Conservation (phyloP, 2,329 filamentous ascomycete species). For the Blumeriella jaapii region DNA sequence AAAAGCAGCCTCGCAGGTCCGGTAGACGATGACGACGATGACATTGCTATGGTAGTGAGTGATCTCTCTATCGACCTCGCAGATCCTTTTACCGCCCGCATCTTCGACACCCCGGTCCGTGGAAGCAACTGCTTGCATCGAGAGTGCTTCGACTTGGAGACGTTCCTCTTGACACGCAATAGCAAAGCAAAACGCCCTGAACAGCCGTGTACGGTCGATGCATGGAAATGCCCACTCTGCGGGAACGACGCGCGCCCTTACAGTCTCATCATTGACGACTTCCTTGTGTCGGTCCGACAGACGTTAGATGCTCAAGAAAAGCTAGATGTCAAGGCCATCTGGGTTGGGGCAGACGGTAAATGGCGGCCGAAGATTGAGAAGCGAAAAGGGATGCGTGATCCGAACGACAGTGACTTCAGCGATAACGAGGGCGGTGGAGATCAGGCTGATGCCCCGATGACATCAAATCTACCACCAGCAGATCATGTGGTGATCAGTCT, state of each 20-base stretch:
- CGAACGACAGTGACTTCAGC: constrained; percentile 16
- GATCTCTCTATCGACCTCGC: constrained; percentile 50
- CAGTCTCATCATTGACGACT: constrained; percentile 61
- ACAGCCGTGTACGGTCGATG: constrained; percentile 50
- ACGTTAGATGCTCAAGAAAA: constrained; percentile 39
- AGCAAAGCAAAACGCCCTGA: constrained; percentile 33
- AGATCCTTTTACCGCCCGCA: constrained; percentile 52
- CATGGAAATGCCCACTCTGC: constrained; percentile 85
- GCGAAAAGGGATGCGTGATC: constrained; percentile 15
- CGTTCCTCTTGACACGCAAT: constrained; percentile 58
- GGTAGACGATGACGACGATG: constrained; percentile 40
- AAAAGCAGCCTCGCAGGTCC: constrained; percentile 34
- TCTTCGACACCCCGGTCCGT: constrained; percentile 64
- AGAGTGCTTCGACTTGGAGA: constrained; percentile 84
- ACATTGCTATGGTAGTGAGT: constrained; percentile 46
- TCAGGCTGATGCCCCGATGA: neutral
- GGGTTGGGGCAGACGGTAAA: constrained; percentile 49
- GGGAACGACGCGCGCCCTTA: constrained; percentile 63
- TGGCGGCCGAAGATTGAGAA: constrained; percentile 45
- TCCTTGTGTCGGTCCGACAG: constrained; percentile 50
- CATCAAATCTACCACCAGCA: neutral
- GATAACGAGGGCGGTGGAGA: constrained; percentile 8
- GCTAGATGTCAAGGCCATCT: constrained; percentile 46
- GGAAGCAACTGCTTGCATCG: constrained; percentile 59
- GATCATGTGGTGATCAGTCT: constrained; percentile 3